Base-by-base conservation (phyloP, 768 basidiomycete species). In the Termitomyces sp. region DNA sequence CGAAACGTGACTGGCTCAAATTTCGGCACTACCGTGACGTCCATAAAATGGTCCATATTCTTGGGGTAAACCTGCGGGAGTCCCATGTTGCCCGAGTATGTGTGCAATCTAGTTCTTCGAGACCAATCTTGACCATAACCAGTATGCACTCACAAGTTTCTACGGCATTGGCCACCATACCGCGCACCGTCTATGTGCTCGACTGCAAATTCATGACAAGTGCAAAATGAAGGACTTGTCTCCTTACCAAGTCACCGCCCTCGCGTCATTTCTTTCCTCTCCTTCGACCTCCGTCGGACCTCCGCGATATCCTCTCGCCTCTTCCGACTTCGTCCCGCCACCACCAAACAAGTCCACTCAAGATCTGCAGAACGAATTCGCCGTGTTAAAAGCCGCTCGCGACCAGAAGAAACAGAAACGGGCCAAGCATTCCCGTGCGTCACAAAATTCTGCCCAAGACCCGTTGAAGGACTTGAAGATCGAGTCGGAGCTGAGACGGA, bases 191-290 rank as follows among this genome's bases (percentile, higher is more conserved):
- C 80, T 99, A 33, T 94, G 96, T 68, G 93, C 95, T 10, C 88
- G 97, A 59, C 84, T 97, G 45, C 90, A 91, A 68, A 92, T 99
- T 53, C 95, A 98, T 73, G 86, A 93, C 78, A 80, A 80, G 61
- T 85, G 88, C 74, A 86, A 83, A 71, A 85, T 99, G 63, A 83
- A 82, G 49, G 83, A 93, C 69, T 80, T 99, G 33, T 86, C 92
- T 27, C 87, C 94, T 32, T 78, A 83, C 36, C 97, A 99, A 81
- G 78, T 95, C 50, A 97, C 94, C 14, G 82, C 89, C 16, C 82
- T 99, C n/a, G 89, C 95, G 13, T 91, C 96, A 6, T 96, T 93
- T 74, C 86, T 99, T 10, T 95, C 95, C 5, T 91, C 94, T 0
- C 95, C 97, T 1, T 75, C 82, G 24, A 94, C 91, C 18, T 82